Percentiles rank a stretch among this genome's conserved stretches.
Conservation (phyloP, 129 eudicot genomes). For the Logfia minima region DNA sequence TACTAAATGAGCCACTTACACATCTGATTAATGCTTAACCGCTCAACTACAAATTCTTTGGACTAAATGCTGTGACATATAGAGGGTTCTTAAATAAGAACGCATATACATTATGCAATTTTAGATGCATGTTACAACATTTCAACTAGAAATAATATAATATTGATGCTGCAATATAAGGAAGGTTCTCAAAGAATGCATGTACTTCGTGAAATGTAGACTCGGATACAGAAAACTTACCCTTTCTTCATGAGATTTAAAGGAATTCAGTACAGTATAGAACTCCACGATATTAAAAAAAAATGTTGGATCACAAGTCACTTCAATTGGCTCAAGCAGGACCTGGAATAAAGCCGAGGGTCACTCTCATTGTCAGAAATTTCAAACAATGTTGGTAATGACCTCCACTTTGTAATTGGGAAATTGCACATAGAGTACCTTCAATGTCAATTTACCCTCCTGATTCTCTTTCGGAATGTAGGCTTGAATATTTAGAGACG, state of each 20-base stretch:
- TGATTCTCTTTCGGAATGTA: constrained; percentile 47
- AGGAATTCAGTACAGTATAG: constrained; percentile 40
- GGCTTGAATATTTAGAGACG: constrained; percentile 55
- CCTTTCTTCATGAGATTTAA: constrained; percentile 58
- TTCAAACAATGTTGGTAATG: constrained; percentile 18
- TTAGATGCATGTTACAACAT: neutral
- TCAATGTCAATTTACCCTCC: constrained; percentile 43
- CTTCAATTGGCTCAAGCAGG: constrained; percentile 62
- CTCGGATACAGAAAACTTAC: constrained; percentile 36
- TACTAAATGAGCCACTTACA: neutral
- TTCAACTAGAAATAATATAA: constrained; percentile 3
- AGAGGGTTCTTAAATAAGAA: neutral
- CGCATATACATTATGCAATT: neutral
- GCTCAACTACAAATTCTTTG: neutral
- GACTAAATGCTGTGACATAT: constrained; percentile 14
- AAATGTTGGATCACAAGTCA: constrained; percentile 55
- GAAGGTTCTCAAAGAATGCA: constrained; percentile 22
- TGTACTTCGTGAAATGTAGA: constrained; percentile 7
- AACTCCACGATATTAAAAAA: constrained; percentile 50
- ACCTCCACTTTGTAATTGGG: constrained; percentile 7
- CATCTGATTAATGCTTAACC: neutral
- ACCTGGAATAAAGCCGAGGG: constrained; percentile 50
- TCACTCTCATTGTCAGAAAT: constrained; percentile 22
- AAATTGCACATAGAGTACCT: constrained; percentile 41
- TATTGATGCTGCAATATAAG: neutral